A percentile compares a stretch with the other conserved stretches of the same genome.
phyloP scores from a whole-genome alignment of 257 asterid genomes.

The Solanum megistacrolobum region DNA sequence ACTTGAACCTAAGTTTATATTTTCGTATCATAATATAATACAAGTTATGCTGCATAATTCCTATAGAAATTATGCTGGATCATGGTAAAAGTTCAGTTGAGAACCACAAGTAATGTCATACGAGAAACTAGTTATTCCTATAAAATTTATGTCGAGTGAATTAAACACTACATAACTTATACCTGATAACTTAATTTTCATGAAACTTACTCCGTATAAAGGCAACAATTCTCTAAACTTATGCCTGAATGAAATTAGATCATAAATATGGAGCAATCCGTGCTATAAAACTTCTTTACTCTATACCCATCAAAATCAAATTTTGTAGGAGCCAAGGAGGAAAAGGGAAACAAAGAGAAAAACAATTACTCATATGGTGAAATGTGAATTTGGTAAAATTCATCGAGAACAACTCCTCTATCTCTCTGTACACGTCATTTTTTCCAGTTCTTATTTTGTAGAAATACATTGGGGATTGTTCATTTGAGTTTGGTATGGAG shows the following conservation, averaged over 20 bases:
- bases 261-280: too few relatives aligned
- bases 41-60: neutral
- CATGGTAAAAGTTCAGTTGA: neutral
- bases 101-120: neutral
- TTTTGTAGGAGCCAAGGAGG: neutral
- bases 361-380: neutral
- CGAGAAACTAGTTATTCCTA: neutral
- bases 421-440: fast-evolving
- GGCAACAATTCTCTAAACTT: neutral
- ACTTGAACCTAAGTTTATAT: neutral
- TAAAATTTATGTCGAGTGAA: neutral
- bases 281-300: neutral
- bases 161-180: too few relatives aligned
- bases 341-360: neutral
- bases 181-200: neutral
- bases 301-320: neutral
- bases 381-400: neutral
- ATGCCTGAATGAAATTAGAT: neutral
- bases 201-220: fast-evolving
- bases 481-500: neutral
- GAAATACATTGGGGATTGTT: neutral
- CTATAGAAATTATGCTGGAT: neutral
- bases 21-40: neutral
- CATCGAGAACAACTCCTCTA: too few relatives aligned
- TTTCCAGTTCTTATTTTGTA: too few relatives aligned